These are phyloP conservation scores for Grigorovia jiainica DNA, from an alignment of 805 yeast genomes.

Conservation along the genomic window DNA sequence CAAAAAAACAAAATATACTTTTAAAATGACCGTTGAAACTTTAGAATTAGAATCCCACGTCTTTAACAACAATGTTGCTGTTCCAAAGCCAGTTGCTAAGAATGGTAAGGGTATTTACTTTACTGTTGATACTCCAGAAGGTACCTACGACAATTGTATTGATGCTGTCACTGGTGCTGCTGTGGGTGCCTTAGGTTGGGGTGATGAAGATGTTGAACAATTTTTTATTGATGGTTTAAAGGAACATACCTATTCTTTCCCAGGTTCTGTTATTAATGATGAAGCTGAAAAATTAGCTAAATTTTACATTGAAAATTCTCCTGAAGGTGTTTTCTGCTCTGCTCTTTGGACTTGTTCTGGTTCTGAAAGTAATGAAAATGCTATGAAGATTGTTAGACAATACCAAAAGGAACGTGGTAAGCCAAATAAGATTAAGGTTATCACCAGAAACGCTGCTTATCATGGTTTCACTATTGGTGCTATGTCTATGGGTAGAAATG, in stretches of 20 bases:
- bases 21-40: conserved; percentile 7
- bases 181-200: conserved; percentile 40
- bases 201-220: conserved; percentile 29
- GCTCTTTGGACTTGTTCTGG: conserved; percentile 51
- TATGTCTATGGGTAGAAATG: conserved; percentile 23
- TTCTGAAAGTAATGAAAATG: conserved; percentile 62
- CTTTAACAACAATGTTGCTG: conserved; percentile 35
- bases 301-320: conserved; percentile 33
- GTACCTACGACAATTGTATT: conserved; percentile 27
- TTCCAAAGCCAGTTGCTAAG: conserved; percentile 32
- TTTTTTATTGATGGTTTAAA: conserved; percentile 32
- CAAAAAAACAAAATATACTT: too few species aligned
- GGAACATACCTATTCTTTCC: conserved; percentile 33
- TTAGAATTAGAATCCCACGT: conserved; percentile 27
- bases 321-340: conserved; percentile 31
- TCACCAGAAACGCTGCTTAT: conserved; percentile 37
- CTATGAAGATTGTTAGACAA: conserved; percentile 47
- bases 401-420: conserved; percentile 37
- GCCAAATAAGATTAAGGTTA: conserved; percentile 32
- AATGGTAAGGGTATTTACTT: conserved; percentile 36
- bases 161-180: conserved; percentile 49
- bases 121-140: conserved; percentile 34
- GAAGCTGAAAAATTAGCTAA: conserved; percentile 36
- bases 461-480: conserved; percentile 44
- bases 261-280: conserved; percentile 23